Evolutionary conservation across 805 yeast species (phyloP), one percentile per base, ranked within the genome.

Genomic region (Saccharomycopsis capsularis): DNA sequence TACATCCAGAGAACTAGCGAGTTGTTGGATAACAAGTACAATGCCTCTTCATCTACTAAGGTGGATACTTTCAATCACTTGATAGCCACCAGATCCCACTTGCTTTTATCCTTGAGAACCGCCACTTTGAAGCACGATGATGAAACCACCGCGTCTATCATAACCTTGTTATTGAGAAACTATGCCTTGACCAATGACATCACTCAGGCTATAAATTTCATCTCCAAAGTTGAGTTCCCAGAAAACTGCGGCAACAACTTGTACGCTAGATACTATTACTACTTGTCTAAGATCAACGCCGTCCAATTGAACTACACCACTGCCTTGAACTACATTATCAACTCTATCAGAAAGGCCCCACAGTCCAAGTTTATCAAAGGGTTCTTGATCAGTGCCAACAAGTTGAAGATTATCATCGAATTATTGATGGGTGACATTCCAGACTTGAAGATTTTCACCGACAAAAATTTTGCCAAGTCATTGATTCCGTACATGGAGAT

Each of bases 301-400:
- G 82, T 93, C 56, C 98, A 91, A 69, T 78, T 93, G 58, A 90
- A 93, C 67, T 93, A 93, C 66, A 81, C 95, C 1, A 72, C 85
- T 18, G 96, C 98, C 1, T 82, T 84, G 60, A 96, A 90, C 60
- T 88, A 81, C 62, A 85, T 86, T 49, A 85, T 88, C 48, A 88
- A 93, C n/a, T 96, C 99, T 2, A 84, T 90, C 47, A 82, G 99
- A 70, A 93, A 93, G 65, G 90, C 95, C 7, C 98, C 99, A 24
- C 96, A 88, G 65, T 86, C 95, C 1, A 74, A 77, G 40, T 78
- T 81, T 52, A 88, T 96, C 6, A 66, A 75, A 40, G 99, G 99
- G 1, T 93, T 93, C 64, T 65, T 89, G 55, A 96, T 90, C 67
- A 79, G 85, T 46, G 93, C 96, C 2, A 81, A 90, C 56, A 93